Base-by-base conservation (phyloP, 768 basidiomycete species). In the Pholiota microspora region DNA sequence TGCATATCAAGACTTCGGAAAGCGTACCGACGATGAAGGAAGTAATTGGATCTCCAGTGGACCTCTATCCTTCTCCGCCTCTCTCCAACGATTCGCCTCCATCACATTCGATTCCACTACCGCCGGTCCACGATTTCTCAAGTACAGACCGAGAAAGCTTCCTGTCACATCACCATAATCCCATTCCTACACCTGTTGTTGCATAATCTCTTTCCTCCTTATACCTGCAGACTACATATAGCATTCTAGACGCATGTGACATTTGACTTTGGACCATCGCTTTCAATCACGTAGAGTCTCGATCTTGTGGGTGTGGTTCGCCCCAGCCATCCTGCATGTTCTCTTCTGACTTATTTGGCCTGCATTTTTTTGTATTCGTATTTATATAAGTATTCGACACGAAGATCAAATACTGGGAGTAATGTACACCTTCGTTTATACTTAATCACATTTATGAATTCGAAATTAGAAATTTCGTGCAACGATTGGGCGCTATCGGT, bases 51-150 rank as follows among this genome's bases (percentile, higher is more conserved):
- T 69, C 68, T 40, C 72, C 74, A 6, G 62, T 62, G n/a, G 72
- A 72, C 29, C 69, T 76, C 13, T 82, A 82, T 63, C 81, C 81
- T 16, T 80, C 80, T 0, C 80, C 79, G 1, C 81, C 79, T 48
- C 71, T 69, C 16, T 73, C 71, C 3, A 50, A 66, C 27, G 67
- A 69, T 53, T 74, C 73, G 10, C 73, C 71, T 3, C 63, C 68
- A n/a, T 64, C 64, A 16, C 59, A 68, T 29, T 63, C 60, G 13
- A 62, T 66, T 49, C 62, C 66, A 12, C 53, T 69, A 15, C 65
- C 68, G 25, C 29, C 51, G 13, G 32, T 29, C 8, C 54, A 56
- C 24, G 28, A 18, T 10, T 54, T 56, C 34, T 49, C 35, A 4
- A 45, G 13, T 45, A 49, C 55, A 38, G 54, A 36, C 28, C 32